These are phyloP conservation scores for Citrullus amarus DNA, from an alignment of 306 rosid genomes.

Conservation along the genomic window DNA sequence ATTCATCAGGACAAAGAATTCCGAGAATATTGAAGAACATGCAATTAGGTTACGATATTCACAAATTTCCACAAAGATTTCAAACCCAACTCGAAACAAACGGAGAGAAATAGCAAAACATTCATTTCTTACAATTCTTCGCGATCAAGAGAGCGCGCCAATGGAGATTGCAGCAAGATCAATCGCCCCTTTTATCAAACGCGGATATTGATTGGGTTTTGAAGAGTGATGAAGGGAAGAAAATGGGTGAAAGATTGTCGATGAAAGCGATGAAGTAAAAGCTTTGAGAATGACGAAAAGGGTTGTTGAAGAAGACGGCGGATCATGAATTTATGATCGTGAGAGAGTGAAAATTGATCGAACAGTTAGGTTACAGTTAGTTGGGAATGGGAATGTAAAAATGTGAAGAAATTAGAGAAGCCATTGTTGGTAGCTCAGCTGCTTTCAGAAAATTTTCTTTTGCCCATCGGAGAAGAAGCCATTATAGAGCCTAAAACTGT, in stretches of 20 bases:
- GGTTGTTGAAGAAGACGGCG: neutral
- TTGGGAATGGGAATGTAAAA: neutral
- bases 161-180: conserved; percentile 18
- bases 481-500: neutral
- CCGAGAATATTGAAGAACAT: neutral
- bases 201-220: neutral
- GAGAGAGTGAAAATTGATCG: neutral
- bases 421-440: neutral
- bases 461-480: neutral
- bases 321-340: neutral
- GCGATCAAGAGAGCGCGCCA: conserved; percentile 11
- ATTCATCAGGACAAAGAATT: neutral
- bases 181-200: neutral
- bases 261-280: conserved; percentile 21
- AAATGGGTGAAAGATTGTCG: conserved; percentile 16
- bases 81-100: neutral
- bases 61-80: neutral
- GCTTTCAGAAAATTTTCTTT: neutral
- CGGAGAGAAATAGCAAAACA: neutral
- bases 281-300: conserved; percentile 3
- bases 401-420: neutral
- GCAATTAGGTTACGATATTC: neutral
- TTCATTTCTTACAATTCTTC: conserved; percentile 21
- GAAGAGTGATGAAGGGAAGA: neutral
- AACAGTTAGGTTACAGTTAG: neutral